Evolutionary conservation across 345 rosid species (phyloP).

Genomic region (Lepidium sativum): DNA sequence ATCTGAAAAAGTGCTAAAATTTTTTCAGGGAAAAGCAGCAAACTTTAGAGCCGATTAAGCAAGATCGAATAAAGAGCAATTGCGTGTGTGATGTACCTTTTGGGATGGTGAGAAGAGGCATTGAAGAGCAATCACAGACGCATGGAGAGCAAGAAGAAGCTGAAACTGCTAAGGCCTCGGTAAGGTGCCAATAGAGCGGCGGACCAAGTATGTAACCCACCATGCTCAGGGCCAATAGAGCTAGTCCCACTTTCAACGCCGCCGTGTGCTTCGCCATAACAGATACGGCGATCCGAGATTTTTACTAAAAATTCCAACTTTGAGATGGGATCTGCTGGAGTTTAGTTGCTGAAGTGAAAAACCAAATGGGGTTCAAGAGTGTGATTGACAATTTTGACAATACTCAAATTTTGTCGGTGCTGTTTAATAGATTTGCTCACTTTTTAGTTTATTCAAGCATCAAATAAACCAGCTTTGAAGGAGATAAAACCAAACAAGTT

Average conservation of each 20-base stretch:
- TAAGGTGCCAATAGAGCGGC: slow-evolving; percentile 90
- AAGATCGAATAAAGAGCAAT: slow-evolving; percentile 26
- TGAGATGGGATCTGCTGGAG: neutral
- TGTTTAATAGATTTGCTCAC: neutral
- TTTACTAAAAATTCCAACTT: too few species aligned
- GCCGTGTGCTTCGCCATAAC: slow-evolving; percentile 50
- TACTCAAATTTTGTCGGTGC: slow-evolving; percentile 9
- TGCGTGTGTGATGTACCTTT: slow-evolving; percentile 33
- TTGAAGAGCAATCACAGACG: slow-evolving; percentile 77
- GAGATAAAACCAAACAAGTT: neutral
- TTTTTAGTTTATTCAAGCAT: too few species aligned
- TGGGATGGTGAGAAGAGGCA: slow-evolving; percentile 69
- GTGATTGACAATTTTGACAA: too few species aligned
- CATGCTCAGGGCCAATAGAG: slow-evolving; percentile 53
- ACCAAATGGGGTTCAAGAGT: too few species aligned
- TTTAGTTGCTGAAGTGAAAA: too few species aligned
- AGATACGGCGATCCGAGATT: slow-evolving; percentile 2
- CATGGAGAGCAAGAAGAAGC: slow-evolving; percentile 48
- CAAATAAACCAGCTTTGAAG: too few species aligned
- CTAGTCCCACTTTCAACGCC: slow-evolving; percentile 46
- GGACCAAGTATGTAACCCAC: slow-evolving; percentile 75
- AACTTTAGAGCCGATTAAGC: slow-evolving; percentile 10
- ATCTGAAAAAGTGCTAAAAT: neutral
- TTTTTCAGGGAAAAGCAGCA: neutral
- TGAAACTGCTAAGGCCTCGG: slow-evolving; percentile 52